Evolutionary conservation across 1,284 basidiomycete species (phyloP).

Genomic region (Ustilago esculenta): DNA sequence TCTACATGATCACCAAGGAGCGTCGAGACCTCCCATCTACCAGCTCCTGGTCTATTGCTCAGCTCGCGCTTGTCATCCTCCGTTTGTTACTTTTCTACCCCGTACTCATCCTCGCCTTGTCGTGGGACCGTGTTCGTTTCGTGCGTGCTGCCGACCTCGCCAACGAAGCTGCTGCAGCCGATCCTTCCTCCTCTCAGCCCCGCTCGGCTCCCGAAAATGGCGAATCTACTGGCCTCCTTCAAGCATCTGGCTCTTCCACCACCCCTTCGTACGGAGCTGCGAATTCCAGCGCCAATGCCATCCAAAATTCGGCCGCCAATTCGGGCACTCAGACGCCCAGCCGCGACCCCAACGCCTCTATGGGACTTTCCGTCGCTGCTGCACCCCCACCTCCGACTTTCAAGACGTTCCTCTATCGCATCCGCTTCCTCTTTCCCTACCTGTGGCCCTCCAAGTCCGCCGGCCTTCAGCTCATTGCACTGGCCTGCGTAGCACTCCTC

Average conservation of each 20-base stretch:
- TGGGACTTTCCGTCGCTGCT: slow-evolving; percentile 58
- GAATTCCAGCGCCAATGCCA: slow-evolving; percentile 5
- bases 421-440: slow-evolving; percentile 77
- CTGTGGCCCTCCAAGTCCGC: slow-evolving; percentile 80
- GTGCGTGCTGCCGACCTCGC: slow-evolving; percentile 48
- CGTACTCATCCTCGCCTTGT: slow-evolving; percentile 47
- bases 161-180: slow-evolving; percentile 15
- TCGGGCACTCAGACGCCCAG: slow-evolving; percentile 34
- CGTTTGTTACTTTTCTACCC: slow-evolving; percentile 56
- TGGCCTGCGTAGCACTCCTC: slow-evolving; percentile 76
- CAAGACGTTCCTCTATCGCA: slow-evolving; percentile 58
- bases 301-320: slow-evolving; percentile 18
- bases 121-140: slow-evolving; percentile 49
- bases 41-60: slow-evolving; percentile 50
- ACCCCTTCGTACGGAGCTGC: slow-evolving; percentile 41
- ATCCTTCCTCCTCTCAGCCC: slow-evolving; percentile 11
- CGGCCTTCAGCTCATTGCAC: slow-evolving; percentile 77
- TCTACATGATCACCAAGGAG: slow-evolving; percentile 43
- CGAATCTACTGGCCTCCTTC: slow-evolving; percentile 33
- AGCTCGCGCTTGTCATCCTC: slow-evolving; percentile 52
- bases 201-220: slow-evolving; percentile 27
- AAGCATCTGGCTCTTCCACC: slow-evolving; percentile 11
- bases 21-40: slow-evolving; percentile 23
- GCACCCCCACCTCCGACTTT: slow-evolving; percentile 60
- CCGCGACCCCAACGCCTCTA: slow-evolving; percentile 52